phyloP scores from a whole-genome alignment of 257 asterid genomes.

The Solanum ahanhuiri region DNA sequence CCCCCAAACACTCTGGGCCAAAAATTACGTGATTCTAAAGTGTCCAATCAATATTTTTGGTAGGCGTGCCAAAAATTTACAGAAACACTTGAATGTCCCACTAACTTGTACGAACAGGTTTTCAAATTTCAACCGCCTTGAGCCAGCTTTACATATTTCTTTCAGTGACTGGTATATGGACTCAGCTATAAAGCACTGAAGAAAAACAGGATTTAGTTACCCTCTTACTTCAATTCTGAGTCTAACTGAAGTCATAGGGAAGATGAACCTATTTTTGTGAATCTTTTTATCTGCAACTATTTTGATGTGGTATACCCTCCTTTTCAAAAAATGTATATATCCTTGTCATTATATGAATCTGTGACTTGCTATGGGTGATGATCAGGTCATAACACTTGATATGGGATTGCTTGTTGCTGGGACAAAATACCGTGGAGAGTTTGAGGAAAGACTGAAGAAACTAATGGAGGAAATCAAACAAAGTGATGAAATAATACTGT shows the following conservation, averaged over 20 bases:
- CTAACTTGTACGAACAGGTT: not conserved
- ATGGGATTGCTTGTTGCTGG: slow-evolving; percentile 33
- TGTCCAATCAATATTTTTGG: not conserved
- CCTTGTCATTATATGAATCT: not conserved
- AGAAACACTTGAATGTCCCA: not conserved
- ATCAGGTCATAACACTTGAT: slow-evolving; percentile 33
- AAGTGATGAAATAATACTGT: slow-evolving; percentile 22
- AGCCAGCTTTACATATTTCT: not conserved
- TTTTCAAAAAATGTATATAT: not conserved
- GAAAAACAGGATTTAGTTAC: not conserved
- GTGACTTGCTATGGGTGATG: not conserved
- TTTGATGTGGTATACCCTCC: not conserved
- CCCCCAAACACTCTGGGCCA: not conserved
- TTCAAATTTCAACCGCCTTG: not conserved
- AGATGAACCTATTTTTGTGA: not conserved
- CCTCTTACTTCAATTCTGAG: not conserved
- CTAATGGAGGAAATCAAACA: slow-evolving; percentile 24
- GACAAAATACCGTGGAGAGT: slow-evolving; percentile 28
- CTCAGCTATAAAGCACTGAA: no score
- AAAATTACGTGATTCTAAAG: not conserved
- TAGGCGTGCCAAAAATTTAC: not conserved
- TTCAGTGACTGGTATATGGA: not conserved
- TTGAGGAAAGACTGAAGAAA: slow-evolving; percentile 26
- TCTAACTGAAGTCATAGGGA: not conserved
- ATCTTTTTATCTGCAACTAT: not conserved